Evolutionary conservation across 352 stramenopile species (phyloP), one percentile per base, ranked within the genome.

Genomic region (Pythium plurisporium): DNA sequence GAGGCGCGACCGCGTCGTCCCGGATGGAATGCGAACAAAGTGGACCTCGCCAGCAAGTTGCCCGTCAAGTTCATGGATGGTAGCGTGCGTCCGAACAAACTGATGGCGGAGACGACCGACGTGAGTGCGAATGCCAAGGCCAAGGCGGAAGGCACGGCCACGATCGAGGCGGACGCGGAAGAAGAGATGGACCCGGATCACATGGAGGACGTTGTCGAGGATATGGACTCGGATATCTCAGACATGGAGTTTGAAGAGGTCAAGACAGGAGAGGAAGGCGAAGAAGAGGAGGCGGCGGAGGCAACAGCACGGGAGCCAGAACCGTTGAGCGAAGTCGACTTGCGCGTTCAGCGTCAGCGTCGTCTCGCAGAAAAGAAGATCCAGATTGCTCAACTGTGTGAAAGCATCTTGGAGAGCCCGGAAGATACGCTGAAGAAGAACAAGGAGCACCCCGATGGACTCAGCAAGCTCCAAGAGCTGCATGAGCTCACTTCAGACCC

Each of bases 11-110:
- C 78, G 36, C 81, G 82, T 15, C 81, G 85, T 45, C 76, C 79
- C 1, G 72, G 74, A 10, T 89, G 79, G 76, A 64, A 82, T 46
- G 74, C 62, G 38, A 78, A 79, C 52, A 74, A 86, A 49, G 69
- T 80, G 33, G 68, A 87, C 48, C 45, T 88, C 12, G 76, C 74
- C 10, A 78, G 80, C 37, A 94, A 94, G 58, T 60, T 94, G 59
- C 81, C 83, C 4, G 82, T 94, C 48, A 94, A 94, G 64, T 89
- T 89, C 42, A 91, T 94, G 80, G 83, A 94, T 53, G 83, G 83
- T 37, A 91, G 74, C 20, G 76, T 94, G 67, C 82, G 81, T 30
- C 50, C 67, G 51, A 91, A 94, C 66, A 83, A 89, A 47, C 55
- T 89, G 36, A 59, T 94, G 48, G 47, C 67, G 1, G 83, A 88